phyloP scores from a whole-genome alignment of 163 green algal genomes.

The Trebouxiophyceae sp. region DNA sequence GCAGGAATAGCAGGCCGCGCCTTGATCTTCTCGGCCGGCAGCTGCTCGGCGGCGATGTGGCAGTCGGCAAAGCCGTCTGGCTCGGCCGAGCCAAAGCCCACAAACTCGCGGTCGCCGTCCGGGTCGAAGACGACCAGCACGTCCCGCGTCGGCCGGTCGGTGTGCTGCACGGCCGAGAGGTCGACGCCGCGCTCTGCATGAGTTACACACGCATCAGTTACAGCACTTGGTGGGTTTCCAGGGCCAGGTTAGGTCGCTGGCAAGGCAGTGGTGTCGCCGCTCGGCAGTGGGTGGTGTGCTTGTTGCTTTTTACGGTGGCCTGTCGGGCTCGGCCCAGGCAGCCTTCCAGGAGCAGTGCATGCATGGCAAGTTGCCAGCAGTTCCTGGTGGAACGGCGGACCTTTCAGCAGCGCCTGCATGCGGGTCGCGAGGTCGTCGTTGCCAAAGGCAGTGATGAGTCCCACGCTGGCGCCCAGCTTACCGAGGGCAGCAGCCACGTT shows the following conservation, averaged over 20 bases:
- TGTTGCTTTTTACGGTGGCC: too few species aligned
- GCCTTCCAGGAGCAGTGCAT: too few species aligned
- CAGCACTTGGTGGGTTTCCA: too few species aligned
- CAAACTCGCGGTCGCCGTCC: constrained; percentile 74
- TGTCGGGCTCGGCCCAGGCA: too few species aligned
- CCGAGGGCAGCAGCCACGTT: constrained; percentile 75
- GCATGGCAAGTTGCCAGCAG: too few species aligned
- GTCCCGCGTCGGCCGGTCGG: constrained; percentile 61
- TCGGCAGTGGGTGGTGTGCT: too few species aligned
- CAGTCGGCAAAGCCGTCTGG: constrained; percentile 64
- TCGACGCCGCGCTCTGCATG: constrained; percentile 59
- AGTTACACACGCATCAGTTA: background rate
- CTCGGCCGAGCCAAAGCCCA: constrained; percentile 58
- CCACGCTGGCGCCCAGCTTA: constrained; percentile 46
- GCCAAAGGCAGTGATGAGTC: constrained; percentile 67
- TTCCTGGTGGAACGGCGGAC: too few species aligned
- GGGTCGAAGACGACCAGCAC: constrained; percentile 69
- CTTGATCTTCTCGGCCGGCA: constrained; percentile 64
- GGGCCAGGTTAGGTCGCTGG: too few species aligned
- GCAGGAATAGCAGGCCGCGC: too few species aligned
- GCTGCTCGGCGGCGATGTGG: constrained; percentile 46
- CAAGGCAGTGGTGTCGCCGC: too few species aligned
- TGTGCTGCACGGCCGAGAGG: constrained; percentile 45
- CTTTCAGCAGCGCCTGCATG: constrained; percentile 59
- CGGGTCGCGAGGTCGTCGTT: constrained; percentile 62